A percentile compares a stretch with the other conserved stretches of the same genome.
These are phyloP conservation scores for Austroboletus eburneus DNA, from an alignment of 768 basidiomycete genomes.

Conservation along the genomic window DNA sequence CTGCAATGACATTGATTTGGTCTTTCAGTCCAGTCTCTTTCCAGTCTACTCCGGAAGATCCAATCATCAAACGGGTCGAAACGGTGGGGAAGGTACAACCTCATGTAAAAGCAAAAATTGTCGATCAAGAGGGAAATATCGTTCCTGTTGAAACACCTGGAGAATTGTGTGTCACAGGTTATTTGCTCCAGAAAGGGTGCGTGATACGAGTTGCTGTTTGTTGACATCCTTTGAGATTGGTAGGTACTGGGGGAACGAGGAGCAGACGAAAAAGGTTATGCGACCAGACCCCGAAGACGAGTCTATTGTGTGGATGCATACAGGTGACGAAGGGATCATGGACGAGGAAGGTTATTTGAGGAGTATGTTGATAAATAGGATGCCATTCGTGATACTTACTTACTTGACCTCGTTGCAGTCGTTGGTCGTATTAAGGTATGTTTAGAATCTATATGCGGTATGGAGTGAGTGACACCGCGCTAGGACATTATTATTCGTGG, in stretches of 20 bases:
- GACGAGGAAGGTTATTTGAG: constrained; percentile 77
- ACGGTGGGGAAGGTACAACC: constrained; percentile 77
- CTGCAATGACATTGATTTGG: constrained; percentile 1
- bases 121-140: constrained; percentile 53
- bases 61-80: constrained; percentile 71
- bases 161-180: constrained; percentile 71
- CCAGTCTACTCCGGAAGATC: constrained; percentile 68
- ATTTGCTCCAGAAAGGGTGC: constrained; percentile 77
- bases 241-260: constrained; percentile 76
- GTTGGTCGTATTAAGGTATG: constrained; percentile 76
- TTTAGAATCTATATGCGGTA: background rate
- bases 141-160: constrained; percentile 74
- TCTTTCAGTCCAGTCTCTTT: constrained; percentile 70
- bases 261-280: constrained; percentile 61
- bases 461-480: constrained; percentile 1
- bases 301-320: constrained; percentile 75
- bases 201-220: background rate
- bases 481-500: constrained; percentile 85
- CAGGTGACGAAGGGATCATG: constrained; percentile 77
- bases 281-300: constrained; percentile 44
- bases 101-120: constrained; percentile 72
- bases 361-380: constrained; percentile 40
- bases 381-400: background rate
- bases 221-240: background rate
- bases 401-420: constrained; percentile 39